phyloP scores from a whole-genome alignment of 164 flowering plant species.

The Vitis cinerea region DNA sequence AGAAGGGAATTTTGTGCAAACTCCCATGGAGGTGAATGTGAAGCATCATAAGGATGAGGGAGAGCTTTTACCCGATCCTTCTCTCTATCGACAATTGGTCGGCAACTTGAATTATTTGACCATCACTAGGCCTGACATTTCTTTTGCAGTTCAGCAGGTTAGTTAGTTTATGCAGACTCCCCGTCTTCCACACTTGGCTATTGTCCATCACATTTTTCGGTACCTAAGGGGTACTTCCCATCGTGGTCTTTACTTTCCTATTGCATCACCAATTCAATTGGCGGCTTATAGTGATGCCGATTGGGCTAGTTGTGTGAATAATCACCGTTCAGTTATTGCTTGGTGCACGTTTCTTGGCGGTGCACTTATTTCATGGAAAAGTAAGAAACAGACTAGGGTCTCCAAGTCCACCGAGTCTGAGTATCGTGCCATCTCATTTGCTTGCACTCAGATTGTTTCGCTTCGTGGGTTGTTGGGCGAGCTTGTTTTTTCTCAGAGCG shows the following conservation, averaged over 20 bases:
- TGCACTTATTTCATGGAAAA: too few relatives aligned
- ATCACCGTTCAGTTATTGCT: neutral
- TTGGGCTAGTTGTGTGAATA: neutral
- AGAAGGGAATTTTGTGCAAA: too few relatives aligned
- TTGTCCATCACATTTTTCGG: neutral
- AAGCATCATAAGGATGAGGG: too few relatives aligned
- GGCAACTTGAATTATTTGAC: slow-evolving; percentile 3
- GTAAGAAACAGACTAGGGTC: too few relatives aligned
- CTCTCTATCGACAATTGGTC: neutral
- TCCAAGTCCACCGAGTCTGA: too few relatives aligned
- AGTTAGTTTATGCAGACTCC: slow-evolving; percentile 5
- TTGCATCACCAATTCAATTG: neutral
- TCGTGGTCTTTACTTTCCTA: neutral
- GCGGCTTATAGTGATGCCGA: slow-evolving; percentile 4
- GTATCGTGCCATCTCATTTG: too few relatives aligned
- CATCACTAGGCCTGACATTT: slow-evolving; percentile 5
- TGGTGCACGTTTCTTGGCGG: neutral
- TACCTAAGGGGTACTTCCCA: neutral
- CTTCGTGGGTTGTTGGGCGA: too few relatives aligned
- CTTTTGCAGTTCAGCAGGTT: slow-evolving; percentile 2
- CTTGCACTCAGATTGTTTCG: too few relatives aligned
- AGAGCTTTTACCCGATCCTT: too few relatives aligned
- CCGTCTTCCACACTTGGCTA: neutral
- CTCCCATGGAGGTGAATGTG: too few relatives aligned
- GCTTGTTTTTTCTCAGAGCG: too few relatives aligned